A percentile compares a stretch with the other conserved stretches of the same genome.
phyloP scores from a whole-genome alignment of 2,329 filamentous ascomycete species.

The Colletotrichum cuscutae region DNA sequence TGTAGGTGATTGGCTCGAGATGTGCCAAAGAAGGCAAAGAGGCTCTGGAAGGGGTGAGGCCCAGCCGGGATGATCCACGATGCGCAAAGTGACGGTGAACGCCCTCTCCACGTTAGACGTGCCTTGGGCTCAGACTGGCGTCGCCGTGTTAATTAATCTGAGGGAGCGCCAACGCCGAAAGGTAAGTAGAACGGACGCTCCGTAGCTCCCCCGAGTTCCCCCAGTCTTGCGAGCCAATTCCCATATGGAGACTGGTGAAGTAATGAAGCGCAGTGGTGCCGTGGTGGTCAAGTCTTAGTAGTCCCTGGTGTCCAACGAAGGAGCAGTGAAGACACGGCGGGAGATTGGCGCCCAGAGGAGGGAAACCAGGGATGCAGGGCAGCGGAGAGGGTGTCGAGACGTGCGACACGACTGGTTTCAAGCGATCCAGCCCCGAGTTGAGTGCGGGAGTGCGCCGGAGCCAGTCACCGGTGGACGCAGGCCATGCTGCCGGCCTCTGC shows the following conservation, averaged over 20 bases:
- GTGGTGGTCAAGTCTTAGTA: background rate
- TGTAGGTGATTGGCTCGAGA: slow-evolving; percentile 9
- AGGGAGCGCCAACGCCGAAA: slow-evolving; percentile 18
- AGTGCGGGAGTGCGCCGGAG: slow-evolving; percentile 4
- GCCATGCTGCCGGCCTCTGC: background rate
- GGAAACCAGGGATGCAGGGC: slow-evolving; percentile 25
- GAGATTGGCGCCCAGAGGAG: slow-evolving; percentile 23
- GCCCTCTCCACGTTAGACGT: slow-evolving; percentile 6
- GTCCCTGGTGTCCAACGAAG: background rate
- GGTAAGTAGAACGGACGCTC: background rate
- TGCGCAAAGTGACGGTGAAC: slow-evolving; percentile 22
- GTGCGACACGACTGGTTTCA: slow-evolving; percentile 36
- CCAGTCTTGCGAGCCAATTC: background rate
- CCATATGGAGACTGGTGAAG: slow-evolving; percentile 3
- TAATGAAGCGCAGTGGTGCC: background rate
- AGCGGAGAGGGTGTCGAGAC: slow-evolving; percentile 33
- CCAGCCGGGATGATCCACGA: slow-evolving; percentile 29
- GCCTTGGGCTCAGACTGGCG: background rate
- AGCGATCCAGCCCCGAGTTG: slow-evolving; percentile 24
- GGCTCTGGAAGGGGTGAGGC: slow-evolving; percentile 8
- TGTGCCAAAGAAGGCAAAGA: background rate
- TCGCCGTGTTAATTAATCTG: slow-evolving; percentile 27
- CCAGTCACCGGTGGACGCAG: slow-evolving; percentile 26
- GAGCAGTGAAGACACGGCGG: background rate
- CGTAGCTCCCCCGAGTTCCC: background rate